Base-by-base conservation (phyloP, 2,329 filamentous ascomycete genomes). In the Fusarium musae region DNA sequence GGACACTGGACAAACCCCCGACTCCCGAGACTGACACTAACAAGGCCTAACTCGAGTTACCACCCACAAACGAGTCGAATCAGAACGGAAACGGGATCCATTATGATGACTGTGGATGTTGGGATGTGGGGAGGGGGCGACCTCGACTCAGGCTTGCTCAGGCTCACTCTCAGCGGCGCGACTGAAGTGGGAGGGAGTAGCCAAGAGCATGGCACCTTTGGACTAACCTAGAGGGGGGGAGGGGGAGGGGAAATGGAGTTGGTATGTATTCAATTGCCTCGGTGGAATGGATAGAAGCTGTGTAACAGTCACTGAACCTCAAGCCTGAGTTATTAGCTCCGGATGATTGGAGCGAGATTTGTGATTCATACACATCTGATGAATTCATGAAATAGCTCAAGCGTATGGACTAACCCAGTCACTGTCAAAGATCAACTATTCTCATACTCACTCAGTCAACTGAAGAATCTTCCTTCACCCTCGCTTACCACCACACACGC, bases 61-160 rank as follows among this genome's bases (percentile, higher is more conserved):
- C 43, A 56, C 70, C 65, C 69, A 72, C 70, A 54, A 73, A 53
- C 59, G 66, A 73, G 56, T 73, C 65, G 59, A 69, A 54, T 54
- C 50, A 40, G 34, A 30, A 69, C 47, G 63, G 54, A 58, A 36
- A 53, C 32, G n/a, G 46, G 54, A 47, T 49, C 34, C 40, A 59
- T 66, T 65, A 50, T 66, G 63, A 26, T 49, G 60, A 47, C 16
- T 61, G 36, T 49, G 43, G 60, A 71, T 58, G 69, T 58, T 72
- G 58, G 59, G 64, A 73, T 73, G 70, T 74, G 70, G 70, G 62
- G 70, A 72, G 62, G 70, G 70, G 62, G 47, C 19, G 50, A 54
- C 50, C 50, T 52, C 49, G 49, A 58, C 60, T 36, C 17, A 52
- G n/a, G 30, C 66, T 73, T 44, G 54, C 50, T 62, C 46, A n/a